These are phyloP conservation scores for Wolfiporia cocos DNA, from an alignment of 1,284 basidiomycete species.

Conservation along the genomic window DNA sequence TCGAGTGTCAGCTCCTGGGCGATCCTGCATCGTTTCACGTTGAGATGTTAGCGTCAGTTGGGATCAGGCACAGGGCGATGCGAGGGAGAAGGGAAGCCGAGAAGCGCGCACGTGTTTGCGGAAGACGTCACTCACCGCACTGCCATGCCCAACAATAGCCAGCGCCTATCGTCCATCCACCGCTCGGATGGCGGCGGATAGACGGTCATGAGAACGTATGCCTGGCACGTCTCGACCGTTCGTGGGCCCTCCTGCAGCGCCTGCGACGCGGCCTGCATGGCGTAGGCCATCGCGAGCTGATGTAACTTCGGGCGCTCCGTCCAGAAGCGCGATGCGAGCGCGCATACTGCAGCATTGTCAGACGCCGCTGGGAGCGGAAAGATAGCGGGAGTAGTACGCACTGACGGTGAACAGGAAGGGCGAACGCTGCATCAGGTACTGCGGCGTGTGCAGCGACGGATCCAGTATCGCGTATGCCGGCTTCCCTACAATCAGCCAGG, in stretches of 20 bases:
- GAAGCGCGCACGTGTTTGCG: neutral
- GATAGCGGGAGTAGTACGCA: conserved; percentile 29
- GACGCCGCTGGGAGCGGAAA: neutral
- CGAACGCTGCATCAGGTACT: conserved; percentile 40
- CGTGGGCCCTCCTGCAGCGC: conserved; percentile 43
- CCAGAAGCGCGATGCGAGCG: conserved; percentile 45
- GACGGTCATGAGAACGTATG: conserved; percentile 43
- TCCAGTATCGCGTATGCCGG: conserved; percentile 53
- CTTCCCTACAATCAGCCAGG: conserved; percentile 23
- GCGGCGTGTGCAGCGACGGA: conserved; percentile 45
- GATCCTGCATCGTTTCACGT: no score
- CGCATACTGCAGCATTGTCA: conserved; percentile 35
- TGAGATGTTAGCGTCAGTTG: no score
- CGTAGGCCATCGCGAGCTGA: conserved; percentile 43
- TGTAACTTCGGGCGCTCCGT: conserved; percentile 37
- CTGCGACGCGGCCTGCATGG: conserved; percentile 43
- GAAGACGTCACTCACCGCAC: conserved; percentile 33
- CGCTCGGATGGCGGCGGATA: conserved; percentile 52
- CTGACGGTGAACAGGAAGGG: conserved; percentile 57
- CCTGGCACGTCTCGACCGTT: conserved; percentile 51
- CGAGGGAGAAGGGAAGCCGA: neutral
- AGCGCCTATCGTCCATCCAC: conserved; percentile 51
- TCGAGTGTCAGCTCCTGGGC: conserved; percentile 46
- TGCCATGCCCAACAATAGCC: conserved; percentile 54
- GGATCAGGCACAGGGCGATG: no score